These are phyloP conservation scores for Dissophora globulifera DNA, from an alignment of 192 early-diverging fungal genomes.

Conservation along the genomic window DNA sequence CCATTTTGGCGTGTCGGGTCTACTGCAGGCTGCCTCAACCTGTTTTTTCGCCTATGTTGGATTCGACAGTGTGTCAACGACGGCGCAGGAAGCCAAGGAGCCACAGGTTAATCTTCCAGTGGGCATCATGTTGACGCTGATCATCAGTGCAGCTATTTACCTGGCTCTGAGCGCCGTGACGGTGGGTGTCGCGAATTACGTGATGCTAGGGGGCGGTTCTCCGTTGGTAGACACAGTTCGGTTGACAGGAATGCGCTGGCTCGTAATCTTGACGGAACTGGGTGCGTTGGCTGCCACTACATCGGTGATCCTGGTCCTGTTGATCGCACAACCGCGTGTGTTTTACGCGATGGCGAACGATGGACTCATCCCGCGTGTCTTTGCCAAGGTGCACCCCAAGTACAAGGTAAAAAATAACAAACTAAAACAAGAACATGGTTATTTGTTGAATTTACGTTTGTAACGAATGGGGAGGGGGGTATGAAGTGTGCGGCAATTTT, in stretches of 20 bases:
- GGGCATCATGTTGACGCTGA: slow-evolving; percentile 84
- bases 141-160: slow-evolving; percentile 84
- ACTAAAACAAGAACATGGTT: too few relatives aligned
- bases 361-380: slow-evolving; percentile 80
- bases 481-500: too few relatives aligned
- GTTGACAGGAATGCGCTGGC: slow-evolving; percentile 66
- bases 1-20: slow-evolving; percentile 73
- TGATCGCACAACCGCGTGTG: slow-evolving; percentile 90
- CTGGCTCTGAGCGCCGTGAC: slow-evolving; percentile 70
- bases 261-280: slow-evolving; percentile 79
- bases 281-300: slow-evolving; percentile 83
- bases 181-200: slow-evolving; percentile 77
- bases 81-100: slow-evolving; percentile 82
- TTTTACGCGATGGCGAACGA: slow-evolving; percentile 91
- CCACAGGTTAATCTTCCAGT: slow-evolving; percentile 86
- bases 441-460: too few relatives aligned
- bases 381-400: slow-evolving; percentile 75
- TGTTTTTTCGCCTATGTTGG: slow-evolving; percentile 90
- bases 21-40: slow-evolving; percentile 76
- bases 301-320: slow-evolving; percentile 79
- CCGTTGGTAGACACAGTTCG: slow-evolving; percentile 66
- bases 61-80: slow-evolving; percentile 89
- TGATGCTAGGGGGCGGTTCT: slow-evolving; percentile 54
- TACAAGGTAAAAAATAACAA: slow-evolving; percentile 67
- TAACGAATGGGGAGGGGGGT: too few relatives aligned